Evolutionary conservation across 352 stramenopile genomes (phyloP).

Genomic region (Thalassiosira mediterranea): DNA sequence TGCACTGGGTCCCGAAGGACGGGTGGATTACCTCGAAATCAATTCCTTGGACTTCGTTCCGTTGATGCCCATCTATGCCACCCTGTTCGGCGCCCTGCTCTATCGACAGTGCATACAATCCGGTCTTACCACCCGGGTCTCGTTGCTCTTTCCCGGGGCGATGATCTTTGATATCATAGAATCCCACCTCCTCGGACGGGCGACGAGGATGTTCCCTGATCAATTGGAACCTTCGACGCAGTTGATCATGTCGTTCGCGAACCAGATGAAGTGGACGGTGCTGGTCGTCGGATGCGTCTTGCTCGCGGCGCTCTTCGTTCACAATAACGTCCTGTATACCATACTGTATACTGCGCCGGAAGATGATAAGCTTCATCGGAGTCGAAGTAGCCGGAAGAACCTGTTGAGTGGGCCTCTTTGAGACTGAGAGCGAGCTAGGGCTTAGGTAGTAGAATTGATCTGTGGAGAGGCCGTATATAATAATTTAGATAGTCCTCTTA

Average conservation of each 20-base stretch:
- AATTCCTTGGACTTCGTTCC: slow-evolving; percentile 22
- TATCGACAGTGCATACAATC: neutral
- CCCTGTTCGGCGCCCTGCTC: neutral
- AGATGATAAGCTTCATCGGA: too few relatives aligned
- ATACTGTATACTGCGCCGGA: too few relatives aligned
- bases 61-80: slow-evolving; percentile 14
- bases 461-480: too few relatives aligned
- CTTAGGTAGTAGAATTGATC: too few relatives aligned
- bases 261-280: slow-evolving; percentile 11
- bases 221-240: neutral
- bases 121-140: neutral
- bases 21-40: slow-evolving; percentile 2
- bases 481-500: too few relatives aligned
- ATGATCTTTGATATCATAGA: slow-evolving; percentile 20
- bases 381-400: too few relatives aligned
- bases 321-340: too few relatives aligned
- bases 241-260: slow-evolving; percentile 5
- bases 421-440: too few relatives aligned
- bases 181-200: slow-evolving; percentile 7
- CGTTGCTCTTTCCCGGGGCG: slow-evolving; percentile 1
- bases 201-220: slow-evolving; percentile 17
- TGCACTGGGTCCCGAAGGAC: slow-evolving; percentile 9
- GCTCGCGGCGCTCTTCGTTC: slow-evolving; percentile 5
- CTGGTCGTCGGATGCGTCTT: slow-evolving; percentile 4
- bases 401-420: too few relatives aligned